Evolutionary conservation across 1,284 basidiomycete genomes (phyloP).

Genomic region (Sporisorium graminicola): DNA sequence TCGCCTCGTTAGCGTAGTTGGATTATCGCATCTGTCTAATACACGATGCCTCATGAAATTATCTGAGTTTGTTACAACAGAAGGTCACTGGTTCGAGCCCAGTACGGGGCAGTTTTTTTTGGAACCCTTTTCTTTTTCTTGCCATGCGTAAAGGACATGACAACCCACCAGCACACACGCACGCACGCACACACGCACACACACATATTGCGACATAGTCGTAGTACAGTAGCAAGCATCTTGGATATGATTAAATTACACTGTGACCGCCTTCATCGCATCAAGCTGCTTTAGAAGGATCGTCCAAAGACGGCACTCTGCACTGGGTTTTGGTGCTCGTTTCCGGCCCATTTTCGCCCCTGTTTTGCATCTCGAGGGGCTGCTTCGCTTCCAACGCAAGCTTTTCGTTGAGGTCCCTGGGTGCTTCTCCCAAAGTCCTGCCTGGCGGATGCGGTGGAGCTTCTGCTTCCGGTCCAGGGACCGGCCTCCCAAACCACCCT

Average conservation of each 20-base stretch:
- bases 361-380: background rate
- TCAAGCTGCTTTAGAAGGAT: too few relatives aligned
- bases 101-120: conserved; percentile 49
- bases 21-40: conserved; percentile 47
- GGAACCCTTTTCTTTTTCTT: background rate
- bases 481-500: conserved; percentile 27
- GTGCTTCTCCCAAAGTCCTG: background rate
- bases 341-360: background rate
- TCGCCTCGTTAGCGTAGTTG: conserved; percentile 41
- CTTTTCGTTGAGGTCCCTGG: background rate
- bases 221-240: too few relatives aligned
- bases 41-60: conserved; percentile 24
- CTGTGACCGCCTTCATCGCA: too few relatives aligned
- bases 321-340: conserved; percentile 5
- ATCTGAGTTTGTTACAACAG: conserved; percentile 27
- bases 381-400: background rate
- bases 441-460: background rate
- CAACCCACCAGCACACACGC: too few relatives aligned
- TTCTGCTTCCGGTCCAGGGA: background rate
- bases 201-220: too few relatives aligned
- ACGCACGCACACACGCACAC: too few relatives aligned
- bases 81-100: conserved; percentile 59
- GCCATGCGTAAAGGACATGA: too few relatives aligned
- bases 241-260: too few relatives aligned
- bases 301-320: conserved; percentile 8